Conservation (phyloP, 805 yeast genomes). For the Priceomyces castillae region DNA sequence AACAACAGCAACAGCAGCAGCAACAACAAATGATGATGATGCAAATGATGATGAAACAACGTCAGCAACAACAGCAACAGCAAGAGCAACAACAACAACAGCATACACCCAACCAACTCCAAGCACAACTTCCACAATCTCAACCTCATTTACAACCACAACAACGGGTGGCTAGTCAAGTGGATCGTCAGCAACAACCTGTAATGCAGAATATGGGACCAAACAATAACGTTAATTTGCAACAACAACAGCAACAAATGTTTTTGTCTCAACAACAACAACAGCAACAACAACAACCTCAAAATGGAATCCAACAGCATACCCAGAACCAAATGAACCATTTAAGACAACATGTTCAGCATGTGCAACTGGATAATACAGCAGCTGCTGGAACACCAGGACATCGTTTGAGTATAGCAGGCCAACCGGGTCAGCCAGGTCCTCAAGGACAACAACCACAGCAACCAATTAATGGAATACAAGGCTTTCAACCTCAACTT, state of each 20-base stretch:
- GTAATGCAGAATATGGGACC: conserved; percentile 16
- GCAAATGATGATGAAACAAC: conserved; percentile 20
- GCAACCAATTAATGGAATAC: conserved; percentile 12
- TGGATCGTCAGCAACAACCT: conserved; percentile 18
- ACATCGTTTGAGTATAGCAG: conserved; percentile 13
- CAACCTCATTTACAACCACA: conserved; percentile 9
- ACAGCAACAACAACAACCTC: conserved; percentile 16
- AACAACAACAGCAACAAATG: conserved; percentile 35
- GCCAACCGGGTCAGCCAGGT: not conserved
- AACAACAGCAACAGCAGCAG: conserved; percentile 11
- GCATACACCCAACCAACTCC: conserved; percentile 14
- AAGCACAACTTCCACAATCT: conserved; percentile 10
- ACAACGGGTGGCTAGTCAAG: conserved; percentile 7
- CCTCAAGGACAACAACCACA: conserved; percentile 11
- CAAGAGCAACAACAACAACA: conserved; percentile 13
- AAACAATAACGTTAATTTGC: conserved; percentile 13
- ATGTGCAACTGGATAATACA: conserved; percentile 16
- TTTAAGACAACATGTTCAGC: conserved; percentile 42
- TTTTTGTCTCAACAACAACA: conserved; percentile 22
- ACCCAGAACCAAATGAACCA: conserved; percentile 52
- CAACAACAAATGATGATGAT: conserved; percentile 9
- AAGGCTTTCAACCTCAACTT: conserved; percentile 11
- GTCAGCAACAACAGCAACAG: conserved; percentile 28
- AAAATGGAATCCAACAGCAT: conserved; percentile 40
- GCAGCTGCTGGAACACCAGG: conserved; percentile 18